Base-by-base conservation (phyloP, 2,329 filamentous ascomycete genomes). In the Colletotrichum gigasporum region DNA sequence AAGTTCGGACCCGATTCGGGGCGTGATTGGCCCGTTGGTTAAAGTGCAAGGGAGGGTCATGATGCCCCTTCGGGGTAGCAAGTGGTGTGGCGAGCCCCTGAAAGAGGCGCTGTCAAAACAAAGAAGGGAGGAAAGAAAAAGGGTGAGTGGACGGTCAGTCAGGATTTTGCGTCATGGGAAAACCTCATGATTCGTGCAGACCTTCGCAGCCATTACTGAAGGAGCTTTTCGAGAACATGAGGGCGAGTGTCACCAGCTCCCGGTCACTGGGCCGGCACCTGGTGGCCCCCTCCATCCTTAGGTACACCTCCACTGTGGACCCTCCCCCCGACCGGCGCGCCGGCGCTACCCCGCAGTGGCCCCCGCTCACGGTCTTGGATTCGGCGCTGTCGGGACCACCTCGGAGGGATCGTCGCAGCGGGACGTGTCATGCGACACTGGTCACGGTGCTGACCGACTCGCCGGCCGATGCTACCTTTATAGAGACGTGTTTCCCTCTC, bases 321-420 rank as follows among this genome's bases (percentile, higher is more conserved):
- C 39, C 26, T 26, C 45, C 39, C 26, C 34, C 45, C 54, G 61
- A 53, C 20, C 56, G 55, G 56, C 34, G 20, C 42, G 32, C 56
- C 61, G 56, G 61, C 56, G 48, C 61, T 61, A 61, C 61, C 61
- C 61, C 61, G 61, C 61, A 64, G 3, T 52, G n/a, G 24, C 28
- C 28, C 45, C 30, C 2, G 6, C 7, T 12, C 11, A 12, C 47
- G 24, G 55, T 37, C 54, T 42, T 39, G 32, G 37, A 16, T 63
- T 61, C 61, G 56, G 48, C 20, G 48, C 34, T 61, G 41, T 34
- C 56, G 56, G 61, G 11, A n/a, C 26, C 61, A 50, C 28, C 20
- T 64, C 56, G 61, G 56, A 20, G 26, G n/a, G 56, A 54, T 37
- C 12, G 47, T 48, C 48, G 47, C 48, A 20, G 16, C 16, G 34